Evolutionary conservation across 805 yeast genomes (phyloP).

Genomic region (Wickerhamomyces hampshirensis): DNA sequence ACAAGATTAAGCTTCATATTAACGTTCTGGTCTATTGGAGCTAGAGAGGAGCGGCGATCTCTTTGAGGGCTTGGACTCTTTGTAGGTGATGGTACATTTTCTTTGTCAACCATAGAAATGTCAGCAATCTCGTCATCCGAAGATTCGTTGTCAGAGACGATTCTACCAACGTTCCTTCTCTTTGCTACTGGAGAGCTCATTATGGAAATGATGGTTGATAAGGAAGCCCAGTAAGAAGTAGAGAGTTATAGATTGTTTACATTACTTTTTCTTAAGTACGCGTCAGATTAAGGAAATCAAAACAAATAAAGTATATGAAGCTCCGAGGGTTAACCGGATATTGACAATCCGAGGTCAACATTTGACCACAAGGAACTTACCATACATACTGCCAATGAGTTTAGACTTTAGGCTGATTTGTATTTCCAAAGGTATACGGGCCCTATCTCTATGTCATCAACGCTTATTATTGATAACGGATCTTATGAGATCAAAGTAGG

Average conservation of each 20-base stretch:
- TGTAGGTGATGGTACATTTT: slow-evolving; percentile 25
- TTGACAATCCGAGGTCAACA: too few relatives aligned
- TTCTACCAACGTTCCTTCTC: slow-evolving; percentile 15
- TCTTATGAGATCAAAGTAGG: slow-evolving; percentile 77
- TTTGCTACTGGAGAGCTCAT: slow-evolving; percentile 26
- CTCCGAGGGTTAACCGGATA: slow-evolving; percentile 7
- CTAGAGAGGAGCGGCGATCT: slow-evolving; percentile 16
- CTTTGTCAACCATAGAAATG: slow-evolving; percentile 14
- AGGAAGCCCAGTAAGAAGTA: neutral
- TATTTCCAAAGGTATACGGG: too few relatives aligned
- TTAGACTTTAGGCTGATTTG: too few relatives aligned
- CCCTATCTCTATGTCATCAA: slow-evolving; percentile 14
- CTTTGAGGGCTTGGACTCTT: slow-evolving; percentile 23
- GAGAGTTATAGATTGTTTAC: neutral
- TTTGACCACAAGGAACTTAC: too few relatives aligned
- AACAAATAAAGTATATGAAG: slow-evolving; percentile 9
- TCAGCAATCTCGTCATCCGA: slow-evolving; percentile 14
- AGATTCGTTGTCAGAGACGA: slow-evolving; percentile 13
- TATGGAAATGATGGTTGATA: neutral
- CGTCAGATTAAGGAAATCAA: slow-evolving; percentile 10
- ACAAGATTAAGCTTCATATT: slow-evolving; percentile 11
- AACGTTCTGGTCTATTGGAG: slow-evolving; percentile 20
- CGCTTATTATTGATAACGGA: slow-evolving; percentile 82
- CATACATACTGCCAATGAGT: too few relatives aligned
- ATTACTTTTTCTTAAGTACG: neutral